Evolutionary conservation across 257 asterid genomes (phyloP).

Genomic region (Solanum arcanum): DNA sequence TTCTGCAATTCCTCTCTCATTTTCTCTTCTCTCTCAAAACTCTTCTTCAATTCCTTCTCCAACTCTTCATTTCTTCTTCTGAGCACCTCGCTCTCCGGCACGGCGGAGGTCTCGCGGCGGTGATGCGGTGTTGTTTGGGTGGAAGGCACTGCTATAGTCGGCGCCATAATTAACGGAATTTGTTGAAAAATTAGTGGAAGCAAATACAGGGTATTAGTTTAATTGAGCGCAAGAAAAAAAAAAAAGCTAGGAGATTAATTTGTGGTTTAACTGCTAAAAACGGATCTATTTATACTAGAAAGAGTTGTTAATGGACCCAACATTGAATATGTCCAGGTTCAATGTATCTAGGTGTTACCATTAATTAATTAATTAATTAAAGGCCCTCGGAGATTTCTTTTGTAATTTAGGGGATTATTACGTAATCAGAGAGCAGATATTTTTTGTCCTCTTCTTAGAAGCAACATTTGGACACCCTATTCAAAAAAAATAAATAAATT

Average conservation of each 20-base stretch:
- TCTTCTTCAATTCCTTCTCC: constrained; percentile 45
- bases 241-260: not conserved
- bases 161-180: constrained; percentile 23
- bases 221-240: not conserved
- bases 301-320: not conserved
- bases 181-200: not conserved
- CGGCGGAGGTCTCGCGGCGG: not conserved
- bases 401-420: not conserved
- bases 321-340: not conserved
- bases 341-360: not conserved
- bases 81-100: constrained; percentile 22
- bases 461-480: not conserved
- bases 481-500: too few species aligned
- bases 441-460: not conserved
- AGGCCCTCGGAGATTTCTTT: not conserved
- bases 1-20: constrained; percentile 36
- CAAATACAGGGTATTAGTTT: not conserved
- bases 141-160: constrained; percentile 22
- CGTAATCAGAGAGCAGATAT: not conserved
- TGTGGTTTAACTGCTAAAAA: not conserved
- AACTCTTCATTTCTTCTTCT: constrained; percentile 59
- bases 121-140: not conserved
- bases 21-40: constrained; percentile 48
- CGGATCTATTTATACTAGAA: not conserved
- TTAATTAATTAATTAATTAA: not conserved